These are phyloP conservation scores for Beauveria scarabaeidicola DNA, from an alignment of 2,329 filamentous ascomycete genomes.

Conservation along the genomic window DNA sequence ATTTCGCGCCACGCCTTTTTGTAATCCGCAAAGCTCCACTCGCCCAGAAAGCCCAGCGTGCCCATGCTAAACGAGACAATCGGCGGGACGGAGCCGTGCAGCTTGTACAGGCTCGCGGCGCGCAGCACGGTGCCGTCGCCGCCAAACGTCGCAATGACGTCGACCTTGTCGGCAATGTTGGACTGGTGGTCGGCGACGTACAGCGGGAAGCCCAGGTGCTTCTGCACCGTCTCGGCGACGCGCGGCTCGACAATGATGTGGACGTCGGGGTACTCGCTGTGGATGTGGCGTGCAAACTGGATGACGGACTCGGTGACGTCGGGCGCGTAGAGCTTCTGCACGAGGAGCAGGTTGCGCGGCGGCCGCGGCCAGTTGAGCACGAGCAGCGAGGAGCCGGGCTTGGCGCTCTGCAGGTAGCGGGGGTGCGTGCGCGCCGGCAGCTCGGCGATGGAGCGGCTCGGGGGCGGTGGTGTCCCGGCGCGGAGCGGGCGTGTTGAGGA, in stretches of 20 bases:
- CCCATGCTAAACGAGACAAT: slow-evolving; percentile 96
- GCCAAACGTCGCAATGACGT: slow-evolving; percentile 82
- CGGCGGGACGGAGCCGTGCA: slow-evolving; percentile 72
- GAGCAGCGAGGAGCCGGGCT: slow-evolving; percentile 43
- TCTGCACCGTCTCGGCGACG: slow-evolving; percentile 64
- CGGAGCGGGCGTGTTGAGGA: neutral
- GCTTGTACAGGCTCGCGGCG: slow-evolving; percentile 63
- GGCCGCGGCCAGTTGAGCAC: slow-evolving; percentile 47
- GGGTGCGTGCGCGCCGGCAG: slow-evolving; percentile 27
- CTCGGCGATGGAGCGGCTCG: slow-evolving; percentile 23
- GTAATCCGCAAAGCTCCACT: slow-evolving; percentile 93
- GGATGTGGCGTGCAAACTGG: slow-evolving; percentile 61
- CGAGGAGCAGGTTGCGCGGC: slow-evolving; percentile 48
- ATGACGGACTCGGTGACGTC: slow-evolving; percentile 44
- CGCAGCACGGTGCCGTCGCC: slow-evolving; percentile 88
- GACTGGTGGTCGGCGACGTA: slow-evolving; percentile 47
- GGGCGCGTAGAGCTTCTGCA: slow-evolving; percentile 49
- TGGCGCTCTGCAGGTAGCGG: slow-evolving; percentile 31
- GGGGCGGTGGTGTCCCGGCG: slow-evolving; percentile 1
- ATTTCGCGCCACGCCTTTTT: slow-evolving; percentile 88
- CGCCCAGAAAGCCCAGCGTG: slow-evolving; percentile 85
- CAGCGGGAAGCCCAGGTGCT: slow-evolving; percentile 62
- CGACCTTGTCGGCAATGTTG: slow-evolving; percentile 68
- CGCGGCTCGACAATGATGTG: slow-evolving; percentile 76
- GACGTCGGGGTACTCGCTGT: slow-evolving; percentile 68